Conservation (phyloP, 2,329 filamentous ascomycete genomes). For the Xylogone sp. region DNA sequence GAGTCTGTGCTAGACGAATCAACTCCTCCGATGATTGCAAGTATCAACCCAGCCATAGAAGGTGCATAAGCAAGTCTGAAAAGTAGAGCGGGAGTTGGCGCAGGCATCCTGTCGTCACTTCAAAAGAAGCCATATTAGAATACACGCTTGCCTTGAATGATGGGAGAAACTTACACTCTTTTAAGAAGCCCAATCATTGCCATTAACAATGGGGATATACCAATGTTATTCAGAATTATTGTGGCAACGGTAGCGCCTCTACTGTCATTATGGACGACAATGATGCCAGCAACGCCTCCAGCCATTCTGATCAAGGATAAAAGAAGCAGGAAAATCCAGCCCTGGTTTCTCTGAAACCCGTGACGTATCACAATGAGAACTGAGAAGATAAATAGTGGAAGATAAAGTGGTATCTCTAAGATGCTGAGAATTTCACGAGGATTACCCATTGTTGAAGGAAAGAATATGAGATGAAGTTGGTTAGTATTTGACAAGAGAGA, state of each 20-base stretch:
- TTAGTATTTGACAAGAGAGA: no score
- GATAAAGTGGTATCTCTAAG: not conserved
- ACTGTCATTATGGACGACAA: conserved; percentile 2
- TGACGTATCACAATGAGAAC: not conserved
- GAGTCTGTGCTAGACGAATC: not conserved
- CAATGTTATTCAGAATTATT: conserved; percentile 6
- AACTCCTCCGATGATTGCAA: conserved; percentile 6
- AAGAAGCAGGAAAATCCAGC: conserved; percentile 8
- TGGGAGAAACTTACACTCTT: conserved; percentile 6
- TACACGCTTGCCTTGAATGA: no score
- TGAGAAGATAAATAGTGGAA: not conserved
- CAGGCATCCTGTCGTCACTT: conserved; percentile 1
- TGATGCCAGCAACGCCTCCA: conserved; percentile 3
- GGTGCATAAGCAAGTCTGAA: conserved; percentile 4
- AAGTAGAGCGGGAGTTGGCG: conserved; percentile 2
- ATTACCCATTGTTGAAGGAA: not conserved
- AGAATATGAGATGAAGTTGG: not conserved
- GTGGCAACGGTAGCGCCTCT: conserved; percentile 5
- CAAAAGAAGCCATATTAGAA: no score
- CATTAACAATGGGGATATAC: conserved; percentile 6
- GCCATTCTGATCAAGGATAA: conserved; percentile 6
- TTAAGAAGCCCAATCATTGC: conserved; percentile 5
- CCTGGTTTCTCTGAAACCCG: conserved; percentile 5
- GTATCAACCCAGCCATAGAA: conserved; percentile 3
- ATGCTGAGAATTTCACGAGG: not conserved